Evolutionary conservation across 768 basidiomycete genomes (phyloP), one percentile per base, ranked within the genome.

Genomic region (Suillus cothurnatus): DNA sequence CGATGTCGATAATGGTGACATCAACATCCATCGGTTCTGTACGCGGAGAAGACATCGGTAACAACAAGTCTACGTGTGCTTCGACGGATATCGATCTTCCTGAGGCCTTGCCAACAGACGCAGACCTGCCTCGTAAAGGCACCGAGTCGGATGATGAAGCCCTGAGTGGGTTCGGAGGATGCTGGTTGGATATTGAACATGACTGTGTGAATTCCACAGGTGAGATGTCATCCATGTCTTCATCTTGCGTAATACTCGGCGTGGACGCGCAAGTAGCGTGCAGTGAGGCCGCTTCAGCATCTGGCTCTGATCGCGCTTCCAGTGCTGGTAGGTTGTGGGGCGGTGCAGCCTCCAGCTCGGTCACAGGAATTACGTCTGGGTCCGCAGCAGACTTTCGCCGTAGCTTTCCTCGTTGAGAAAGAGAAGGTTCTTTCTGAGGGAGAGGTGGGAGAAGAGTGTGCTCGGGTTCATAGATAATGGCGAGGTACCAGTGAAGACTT

Each of bases 401-500:
- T 58, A 39, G 45, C 12, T 31, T n/a, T 32, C 65, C 43, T 45
- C 64, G 34, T 38, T 59, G 58, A 41, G 58, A 59, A 19, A 59
- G 64, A 64, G 26, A 36, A 41, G 65, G 67, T 38, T 61, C 61
- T 59, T 74, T 72, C 45, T 71, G 70, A 12, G 77, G 78, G 34
- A 83, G 80, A n/a, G 83, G 80, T 15, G 88, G 81, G 41, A 83
- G 75, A 73, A 91, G 77, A 8, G 84, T 78, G 57, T 81, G 76
- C 61, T 86, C 87, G 0, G 97, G 97, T 65, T 91, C 88, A 74
- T 88, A 91, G 69, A 99, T 97, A 67, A 99, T 88, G 19, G 94
- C 96, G 47, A 99, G 86, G 76, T 97, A 99, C 97, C 97, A 99
- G 78, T 99, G 97, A 52, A 94, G 77, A 70, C 97, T 99, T 68